Evolutionary conservation across 768 basidiomycete species (phyloP).

Genomic region (Ramaria rubella): DNA sequence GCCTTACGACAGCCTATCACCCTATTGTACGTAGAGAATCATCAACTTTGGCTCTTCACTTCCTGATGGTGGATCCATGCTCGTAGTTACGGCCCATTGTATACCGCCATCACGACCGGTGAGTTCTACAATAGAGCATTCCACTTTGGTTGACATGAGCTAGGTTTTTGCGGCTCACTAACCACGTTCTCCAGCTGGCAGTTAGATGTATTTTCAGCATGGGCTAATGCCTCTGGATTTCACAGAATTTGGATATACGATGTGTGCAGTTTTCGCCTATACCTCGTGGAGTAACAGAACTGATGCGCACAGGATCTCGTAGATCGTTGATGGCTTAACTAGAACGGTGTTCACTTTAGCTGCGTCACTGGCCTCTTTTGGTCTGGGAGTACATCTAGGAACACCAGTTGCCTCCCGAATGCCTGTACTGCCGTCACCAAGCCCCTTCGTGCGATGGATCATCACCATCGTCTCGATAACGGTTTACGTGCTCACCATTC

Average conservation of each 20-base stretch:
- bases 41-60: not conserved
- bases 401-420: slow-evolving; percentile 34
- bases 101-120: slow-evolving; percentile 86
- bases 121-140: slow-evolving; percentile 2
- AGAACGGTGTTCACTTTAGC: slow-evolving; percentile 74
- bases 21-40: slow-evolving; percentile 54
- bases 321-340: slow-evolving; percentile 86
- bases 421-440: slow-evolving; percentile 37
- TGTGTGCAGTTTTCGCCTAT: slow-evolving; percentile 39
- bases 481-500: slow-evolving; percentile 67
- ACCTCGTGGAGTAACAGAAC: slow-evolving; percentile 6
- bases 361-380: slow-evolving; percentile 68
- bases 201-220: slow-evolving; percentile 77
- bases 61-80: not conserved
- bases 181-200: slow-evolving; percentile 99
- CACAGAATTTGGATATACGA: slow-evolving; percentile 61
- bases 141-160: not conserved
- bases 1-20: slow-evolving; percentile 67
- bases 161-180: slow-evolving; percentile 91
- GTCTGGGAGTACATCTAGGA: slow-evolving; percentile 65
- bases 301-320: slow-evolving; percentile 2
- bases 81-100: slow-evolving; percentile 82
- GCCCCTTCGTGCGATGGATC: slow-evolving; percentile 39
- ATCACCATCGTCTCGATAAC: slow-evolving; percentile 52
- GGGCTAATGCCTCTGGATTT: slow-evolving; percentile 58